Evolutionary conservation across 2,329 filamentous ascomycete genomes (phyloP).

Genomic region (Colletotrichum sidae): DNA sequence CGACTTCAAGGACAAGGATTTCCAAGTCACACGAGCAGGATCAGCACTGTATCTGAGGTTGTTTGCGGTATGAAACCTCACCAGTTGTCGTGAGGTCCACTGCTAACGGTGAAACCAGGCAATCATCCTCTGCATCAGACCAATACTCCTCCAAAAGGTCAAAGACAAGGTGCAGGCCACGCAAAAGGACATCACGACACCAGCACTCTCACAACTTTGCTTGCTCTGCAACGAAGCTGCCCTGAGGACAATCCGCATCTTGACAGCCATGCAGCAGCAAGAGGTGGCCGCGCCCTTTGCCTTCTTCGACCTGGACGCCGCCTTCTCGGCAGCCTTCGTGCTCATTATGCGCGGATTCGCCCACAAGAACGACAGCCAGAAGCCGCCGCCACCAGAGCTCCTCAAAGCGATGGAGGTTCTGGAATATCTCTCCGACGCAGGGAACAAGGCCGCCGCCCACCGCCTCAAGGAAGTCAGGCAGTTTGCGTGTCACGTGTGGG

Average conservation of each 20-base stretch:
- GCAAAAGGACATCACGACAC: conserved; percentile 38
- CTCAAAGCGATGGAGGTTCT: conserved; percentile 41
- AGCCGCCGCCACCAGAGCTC: conserved; percentile 42
- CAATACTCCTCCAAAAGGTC: conserved; percentile 43
- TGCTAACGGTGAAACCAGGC: conserved; percentile 32
- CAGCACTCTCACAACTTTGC: conserved; percentile 38
- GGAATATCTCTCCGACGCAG: conserved; percentile 40
- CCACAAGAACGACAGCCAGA: conserved; percentile 37
- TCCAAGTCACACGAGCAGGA: conserved; percentile 40
- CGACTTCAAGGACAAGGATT: conserved; percentile 40
- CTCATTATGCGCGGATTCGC: conserved; percentile 45
- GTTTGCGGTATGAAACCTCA: conserved; percentile 39
- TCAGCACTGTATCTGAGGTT: conserved; percentile 44
- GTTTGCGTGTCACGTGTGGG: conserved; percentile 44
- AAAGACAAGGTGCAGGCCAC: conserved; percentile 44
- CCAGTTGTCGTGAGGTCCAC: neutral
- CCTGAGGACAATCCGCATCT: conserved; percentile 42
- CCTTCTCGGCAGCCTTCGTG: conserved; percentile 44
- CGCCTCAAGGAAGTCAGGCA: conserved; percentile 42
- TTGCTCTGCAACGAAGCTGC: conserved; percentile 44
- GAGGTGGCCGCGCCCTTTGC: conserved; percentile 41
- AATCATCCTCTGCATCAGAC: conserved; percentile 45
- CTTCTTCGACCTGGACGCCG: conserved; percentile 44
- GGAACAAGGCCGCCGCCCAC: conserved; percentile 42
- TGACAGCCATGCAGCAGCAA: conserved; percentile 40